Percentiles rank a stretch among this genome's conserved stretches.
phyloP scores from a whole-genome alignment of 257 asterid species.

The Schizonepeta tenuifolia region DNA sequence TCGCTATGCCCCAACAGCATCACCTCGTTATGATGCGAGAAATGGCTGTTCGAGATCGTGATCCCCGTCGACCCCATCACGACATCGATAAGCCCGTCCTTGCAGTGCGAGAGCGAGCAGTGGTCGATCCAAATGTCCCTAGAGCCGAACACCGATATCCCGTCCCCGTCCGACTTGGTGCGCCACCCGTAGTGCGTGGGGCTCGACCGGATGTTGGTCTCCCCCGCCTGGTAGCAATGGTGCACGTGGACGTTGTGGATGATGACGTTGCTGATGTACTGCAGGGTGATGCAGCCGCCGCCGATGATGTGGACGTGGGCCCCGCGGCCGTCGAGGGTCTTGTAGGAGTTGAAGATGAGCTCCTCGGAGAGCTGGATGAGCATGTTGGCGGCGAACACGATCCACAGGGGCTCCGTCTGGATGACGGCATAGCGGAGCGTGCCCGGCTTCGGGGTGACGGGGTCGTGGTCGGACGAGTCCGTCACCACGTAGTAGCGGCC shows the following conservation, averaged over 20 bases:
- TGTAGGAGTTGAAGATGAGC: constrained; percentile 44
- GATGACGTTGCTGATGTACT: constrained; percentile 39
- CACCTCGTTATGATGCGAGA: constrained; percentile 41
- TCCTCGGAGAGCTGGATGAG: constrained; percentile 41
- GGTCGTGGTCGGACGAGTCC: constrained; percentile 41
- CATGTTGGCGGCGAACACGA: constrained; percentile 42
- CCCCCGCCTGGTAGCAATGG: constrained; percentile 35
- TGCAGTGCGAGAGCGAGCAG: constrained; percentile 36
- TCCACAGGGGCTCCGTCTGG: constrained; percentile 52
- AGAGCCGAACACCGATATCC: constrained; percentile 34
- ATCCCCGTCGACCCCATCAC: constrained; percentile 43
- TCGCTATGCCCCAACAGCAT: constrained; percentile 40
- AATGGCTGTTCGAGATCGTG: constrained; percentile 37
- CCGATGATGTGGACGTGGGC: constrained; percentile 44
- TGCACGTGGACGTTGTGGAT: constrained; percentile 40
- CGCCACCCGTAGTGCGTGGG: constrained; percentile 38
- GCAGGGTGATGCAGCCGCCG: constrained; percentile 40
- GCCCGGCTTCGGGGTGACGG: constrained; percentile 39
- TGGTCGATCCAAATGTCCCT: constrained; percentile 40
- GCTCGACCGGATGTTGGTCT: constrained; percentile 38
- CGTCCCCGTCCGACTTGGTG: constrained; percentile 36
- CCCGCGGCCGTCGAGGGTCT: constrained; percentile 52
- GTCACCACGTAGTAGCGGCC: constrained; percentile 45
- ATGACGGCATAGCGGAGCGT: constrained; percentile 48
- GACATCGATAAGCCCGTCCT: constrained; percentile 36